Conservation (phyloP, 1,284 basidiomycete species). For the Trametes polyzona region DNA sequence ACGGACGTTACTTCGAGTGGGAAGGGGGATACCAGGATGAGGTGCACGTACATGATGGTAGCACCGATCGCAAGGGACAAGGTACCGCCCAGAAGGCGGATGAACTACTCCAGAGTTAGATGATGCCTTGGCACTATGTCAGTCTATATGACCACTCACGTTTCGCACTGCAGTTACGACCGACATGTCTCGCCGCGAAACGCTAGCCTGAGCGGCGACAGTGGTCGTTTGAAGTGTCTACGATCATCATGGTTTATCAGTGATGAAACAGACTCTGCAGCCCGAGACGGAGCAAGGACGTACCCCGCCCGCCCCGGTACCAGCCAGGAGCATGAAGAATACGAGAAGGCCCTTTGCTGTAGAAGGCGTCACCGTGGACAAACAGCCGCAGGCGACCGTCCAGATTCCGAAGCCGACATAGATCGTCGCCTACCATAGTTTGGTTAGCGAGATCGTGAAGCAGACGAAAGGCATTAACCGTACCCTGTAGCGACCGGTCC, state of each 20-base stretch:
- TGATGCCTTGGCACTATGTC: background rate
- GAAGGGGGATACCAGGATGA: conserved; percentile 19
- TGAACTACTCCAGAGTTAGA: conserved; percentile 46
- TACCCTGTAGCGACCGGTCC: conserved; percentile 69
- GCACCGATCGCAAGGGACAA: conserved; percentile 64
- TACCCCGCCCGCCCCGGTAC: conserved; percentile 69
- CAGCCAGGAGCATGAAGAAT: conserved; percentile 70
- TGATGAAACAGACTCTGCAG: too few species aligned
- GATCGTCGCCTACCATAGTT: conserved; percentile 52
- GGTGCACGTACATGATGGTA: conserved; percentile 52
- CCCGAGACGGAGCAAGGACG: conserved; percentile 6
- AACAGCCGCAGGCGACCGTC: conserved; percentile 69
- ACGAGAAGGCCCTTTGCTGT: conserved; percentile 60
- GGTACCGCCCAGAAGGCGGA: conserved; percentile 67
- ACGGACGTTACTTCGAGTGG: background rate
- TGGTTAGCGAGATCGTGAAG: too few species aligned
- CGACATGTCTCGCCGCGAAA: conserved; percentile 66
- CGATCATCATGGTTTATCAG: background rate
- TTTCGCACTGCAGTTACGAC: conserved; percentile 74
- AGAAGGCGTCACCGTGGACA: conserved; percentile 59
- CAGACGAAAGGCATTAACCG: conserved; percentile 5
- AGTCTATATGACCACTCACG: conserved; percentile 37
- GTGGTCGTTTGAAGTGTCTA: conserved; percentile 67
- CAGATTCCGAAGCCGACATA: conserved; percentile 71
- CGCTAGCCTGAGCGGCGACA: conserved; percentile 72